Evolutionary conservation across 2,329 filamentous ascomycete species (phyloP), one percentile per base, ranked within the genome.

Genomic region (Fusarium musae): DNA sequence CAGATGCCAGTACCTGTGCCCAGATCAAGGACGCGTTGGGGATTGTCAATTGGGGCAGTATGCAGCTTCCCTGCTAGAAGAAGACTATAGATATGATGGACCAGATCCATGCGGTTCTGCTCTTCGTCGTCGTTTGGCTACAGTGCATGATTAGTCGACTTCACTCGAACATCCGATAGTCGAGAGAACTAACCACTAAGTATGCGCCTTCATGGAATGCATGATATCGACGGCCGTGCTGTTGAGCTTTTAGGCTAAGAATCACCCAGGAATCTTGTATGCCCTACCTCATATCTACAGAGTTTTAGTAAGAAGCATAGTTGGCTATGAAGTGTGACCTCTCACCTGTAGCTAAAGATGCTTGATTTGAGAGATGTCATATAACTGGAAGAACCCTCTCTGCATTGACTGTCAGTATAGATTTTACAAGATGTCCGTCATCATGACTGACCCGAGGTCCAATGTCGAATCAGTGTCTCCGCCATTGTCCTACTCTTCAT

Each of bases 141-240:
- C 1, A 2, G 5, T 2, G 15, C 5, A 44, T 21, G 32, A 6
- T 50, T 9, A 19, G 6, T 2, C 3, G 3, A 3, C 4, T 10
- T 26, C 19, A 16, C 9, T n/a, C n/a, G 50, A n/a, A n/a, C 13
- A 17, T 12, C 12, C 2, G 7, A 4, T 9, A 7, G 19, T 1
- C 10, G 10, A n/a, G 12, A 28, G 4, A 1, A 57, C 57, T 8
- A 3, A 57, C 66, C 17, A 69, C 66, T 12, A 69, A 34, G 32
- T 69, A 73, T 11, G 70, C 46, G 15, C 70, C 70, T 23, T 73
- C 70, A 3, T 73, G 70, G 32, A 73, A 73, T 21, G 70, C 70
- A 49, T 73, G 70, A 10, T 73, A 73, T 9, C 70, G 70, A n/a
- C 70, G 70, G 4, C 70, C 70, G 23, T 73, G 65, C 70, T 73